Percentiles rank a stretch among this genome's conserved stretches.
Conservation (phyloP, 192 early-diverging fungal species). For the Linnemannia zychae region DNA sequence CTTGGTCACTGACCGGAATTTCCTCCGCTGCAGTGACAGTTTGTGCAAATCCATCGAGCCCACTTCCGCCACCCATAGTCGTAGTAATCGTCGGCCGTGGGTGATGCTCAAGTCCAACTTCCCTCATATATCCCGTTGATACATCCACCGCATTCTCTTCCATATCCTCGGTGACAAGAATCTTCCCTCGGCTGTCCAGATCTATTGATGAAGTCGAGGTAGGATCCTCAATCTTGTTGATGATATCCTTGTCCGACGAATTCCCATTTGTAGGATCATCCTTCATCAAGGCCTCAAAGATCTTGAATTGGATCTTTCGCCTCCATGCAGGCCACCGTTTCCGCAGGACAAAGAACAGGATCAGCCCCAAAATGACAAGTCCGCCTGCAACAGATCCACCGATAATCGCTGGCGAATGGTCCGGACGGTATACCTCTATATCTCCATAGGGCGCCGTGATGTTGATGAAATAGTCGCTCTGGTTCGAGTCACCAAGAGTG, state of each 20-base stretch:
- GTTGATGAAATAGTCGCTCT: conserved; percentile 7
- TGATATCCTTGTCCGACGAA: neutral
- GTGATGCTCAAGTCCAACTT: conserved; percentile 14
- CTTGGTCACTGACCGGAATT: neutral
- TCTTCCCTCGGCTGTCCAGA: conserved; percentile 17
- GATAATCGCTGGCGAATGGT: conserved; percentile 15
- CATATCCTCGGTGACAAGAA: conserved; percentile 26
- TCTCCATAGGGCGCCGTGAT: conserved; percentile 23
- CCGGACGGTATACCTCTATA: neutral
- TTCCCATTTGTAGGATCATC: neutral
- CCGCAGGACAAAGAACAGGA: neutral
- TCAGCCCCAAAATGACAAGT: neutral
- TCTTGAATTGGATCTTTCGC: conserved; percentile 13
- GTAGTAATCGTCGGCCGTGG: conserved; percentile 20
- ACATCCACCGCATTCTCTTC: conserved; percentile 13
- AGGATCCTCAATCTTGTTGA: conserved; percentile 31
- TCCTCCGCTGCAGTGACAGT: too few relatives aligned
- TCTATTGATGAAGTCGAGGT: neutral
- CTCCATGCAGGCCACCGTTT: conserved; percentile 25
- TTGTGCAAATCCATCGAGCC: neutral
- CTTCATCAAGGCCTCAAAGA: conserved; percentile 5
- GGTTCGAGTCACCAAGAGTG: neutral
- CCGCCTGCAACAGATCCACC: conserved; percentile 31
- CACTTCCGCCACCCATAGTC: neutral
- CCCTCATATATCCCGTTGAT: conserved; percentile 16